Percentiles rank a stretch among this genome's conserved stretches.
phyloP scores from a whole-genome alignment of 176 grass and related monocot species.

The Bothriochloa decipiens region DNA sequence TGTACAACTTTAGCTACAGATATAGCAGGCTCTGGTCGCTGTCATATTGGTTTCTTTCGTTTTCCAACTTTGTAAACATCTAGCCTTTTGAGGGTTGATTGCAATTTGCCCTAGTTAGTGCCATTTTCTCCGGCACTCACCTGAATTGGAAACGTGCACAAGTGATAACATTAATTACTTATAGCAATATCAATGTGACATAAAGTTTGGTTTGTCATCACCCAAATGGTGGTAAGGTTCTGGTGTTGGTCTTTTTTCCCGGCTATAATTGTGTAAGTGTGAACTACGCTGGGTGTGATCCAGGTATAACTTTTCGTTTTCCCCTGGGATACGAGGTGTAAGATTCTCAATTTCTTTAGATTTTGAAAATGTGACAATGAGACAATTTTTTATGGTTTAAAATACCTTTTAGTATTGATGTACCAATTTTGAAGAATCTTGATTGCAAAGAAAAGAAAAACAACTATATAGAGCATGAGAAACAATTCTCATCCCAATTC shows the following conservation, averaged over 20 bases:
- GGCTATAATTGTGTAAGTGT: no score
- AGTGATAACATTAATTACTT: slow-evolving; percentile 13
- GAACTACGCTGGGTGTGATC: no score
- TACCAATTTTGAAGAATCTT: not conserved
- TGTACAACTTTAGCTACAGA: not conserved
- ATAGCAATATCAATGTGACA: slow-evolving; percentile 8
- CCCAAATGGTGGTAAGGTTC: not conserved
- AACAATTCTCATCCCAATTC: not conserved
- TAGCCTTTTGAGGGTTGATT: not conserved
- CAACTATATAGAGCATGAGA: not conserved
- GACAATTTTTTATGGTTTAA: not conserved
- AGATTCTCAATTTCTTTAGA: not conserved
- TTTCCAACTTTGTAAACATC: slow-evolving; percentile 18
- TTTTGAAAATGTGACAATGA: not conserved
- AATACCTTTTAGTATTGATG: not conserved
- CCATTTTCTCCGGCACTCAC: slow-evolving; percentile 12
- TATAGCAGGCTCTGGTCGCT: slow-evolving; percentile 7
- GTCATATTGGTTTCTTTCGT: slow-evolving; percentile 37
- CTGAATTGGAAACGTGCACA: slow-evolving; percentile 27
- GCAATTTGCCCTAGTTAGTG: not conserved
- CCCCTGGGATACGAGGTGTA: not conserved
- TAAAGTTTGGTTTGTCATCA: slow-evolving; percentile 23
- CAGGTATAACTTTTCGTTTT: no score
- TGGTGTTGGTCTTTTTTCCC: not conserved
- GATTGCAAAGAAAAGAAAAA: not conserved